Conservation (phyloP, 2,329 filamentous ascomycete genomes). For the Pezizomycotina sp. region DNA sequence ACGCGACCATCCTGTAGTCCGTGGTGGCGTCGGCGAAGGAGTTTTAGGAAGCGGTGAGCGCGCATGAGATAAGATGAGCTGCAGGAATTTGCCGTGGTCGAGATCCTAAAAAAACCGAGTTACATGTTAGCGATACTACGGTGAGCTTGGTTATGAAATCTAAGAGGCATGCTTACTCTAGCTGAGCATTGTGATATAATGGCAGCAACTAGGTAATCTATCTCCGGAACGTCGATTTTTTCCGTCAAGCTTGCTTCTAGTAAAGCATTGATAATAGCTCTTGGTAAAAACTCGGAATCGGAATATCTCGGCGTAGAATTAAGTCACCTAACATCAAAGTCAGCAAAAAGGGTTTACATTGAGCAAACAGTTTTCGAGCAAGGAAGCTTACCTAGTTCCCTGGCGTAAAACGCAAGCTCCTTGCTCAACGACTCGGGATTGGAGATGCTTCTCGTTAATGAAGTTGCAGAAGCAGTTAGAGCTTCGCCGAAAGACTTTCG, state of each 20-base stretch:
- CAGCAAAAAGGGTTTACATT: too few relatives aligned
- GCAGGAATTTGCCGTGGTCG: slow-evolving; percentile 22
- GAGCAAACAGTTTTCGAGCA: too few relatives aligned
- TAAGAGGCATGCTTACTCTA: slow-evolving; percentile 4
- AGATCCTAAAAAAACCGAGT: slow-evolving; percentile 13
- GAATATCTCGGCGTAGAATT: too few relatives aligned
- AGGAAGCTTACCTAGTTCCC: slow-evolving; percentile 13
- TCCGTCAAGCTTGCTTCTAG: slow-evolving; percentile 20
- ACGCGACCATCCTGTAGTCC: slow-evolving; percentile 9
- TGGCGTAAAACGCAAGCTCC: slow-evolving; percentile 13
- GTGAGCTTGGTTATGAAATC: too few relatives aligned
- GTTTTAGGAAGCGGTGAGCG: slow-evolving; percentile 1
- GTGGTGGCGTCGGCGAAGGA: background rate
- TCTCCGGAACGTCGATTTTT: slow-evolving; percentile 16
- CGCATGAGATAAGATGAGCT: slow-evolving; percentile 17
- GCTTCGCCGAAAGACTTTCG: too few relatives aligned
- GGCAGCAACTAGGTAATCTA: slow-evolving; percentile 19
- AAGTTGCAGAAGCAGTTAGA: too few relatives aligned
- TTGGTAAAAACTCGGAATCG: slow-evolving; percentile 13
- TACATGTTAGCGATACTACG: background rate
- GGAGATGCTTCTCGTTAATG: too few relatives aligned
- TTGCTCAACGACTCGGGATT: slow-evolving; percentile 10
- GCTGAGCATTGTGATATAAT: slow-evolving; percentile 7
- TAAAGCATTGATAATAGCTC: slow-evolving; percentile 18
- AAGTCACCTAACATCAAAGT: too few relatives aligned